Conservation (phyloP, 1,284 basidiomycete genomes). For the Cryptococcus sp. region DNA sequence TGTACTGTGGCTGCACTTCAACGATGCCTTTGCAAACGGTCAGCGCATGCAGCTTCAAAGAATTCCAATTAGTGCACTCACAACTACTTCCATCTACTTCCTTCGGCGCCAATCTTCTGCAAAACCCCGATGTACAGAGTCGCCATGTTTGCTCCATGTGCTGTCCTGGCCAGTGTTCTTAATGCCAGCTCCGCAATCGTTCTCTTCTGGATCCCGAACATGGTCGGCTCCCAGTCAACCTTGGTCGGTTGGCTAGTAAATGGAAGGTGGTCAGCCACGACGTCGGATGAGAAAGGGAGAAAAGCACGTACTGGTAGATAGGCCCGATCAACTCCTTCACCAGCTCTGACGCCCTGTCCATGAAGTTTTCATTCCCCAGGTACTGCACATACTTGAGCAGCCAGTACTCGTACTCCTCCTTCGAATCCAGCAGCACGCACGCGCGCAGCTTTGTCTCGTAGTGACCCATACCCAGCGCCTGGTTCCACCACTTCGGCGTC, state of each 20-base stretch:
- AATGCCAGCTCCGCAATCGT: no score
- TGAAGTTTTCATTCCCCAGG: slow-evolving; percentile 79
- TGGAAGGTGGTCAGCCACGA: slow-evolving; percentile 2
- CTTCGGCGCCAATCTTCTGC: slow-evolving; percentile 2
- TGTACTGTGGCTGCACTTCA: neutral
- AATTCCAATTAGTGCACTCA: no score
- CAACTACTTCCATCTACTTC: neutral
- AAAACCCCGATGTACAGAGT: slow-evolving; percentile 2
- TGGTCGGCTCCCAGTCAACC: slow-evolving; percentile 59
- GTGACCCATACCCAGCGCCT: slow-evolving; percentile 75
- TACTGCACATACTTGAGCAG: slow-evolving; percentile 72
- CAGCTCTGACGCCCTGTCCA: slow-evolving; percentile 79
- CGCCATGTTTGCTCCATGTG: slow-evolving; percentile 4
- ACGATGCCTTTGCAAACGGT: no score
- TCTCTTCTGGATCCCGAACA: no score
- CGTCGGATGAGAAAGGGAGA: neutral
- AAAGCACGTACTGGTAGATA: slow-evolving; percentile 9
- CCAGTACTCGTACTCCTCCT: slow-evolving; percentile 73
- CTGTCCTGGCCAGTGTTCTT: neutral
- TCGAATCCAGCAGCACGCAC: slow-evolving; percentile 68
- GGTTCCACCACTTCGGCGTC: slow-evolving; percentile 67
- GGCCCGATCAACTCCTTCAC: slow-evolving; percentile 83
- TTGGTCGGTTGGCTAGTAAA: neutral
- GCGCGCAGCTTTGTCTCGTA: slow-evolving; percentile 74
- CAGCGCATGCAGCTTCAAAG: no score